A percentile compares a stretch with the other conserved stretches of the same genome.
These are phyloP conservation scores for Tetradesmus obliquus DNA, from an alignment of 139 green algal genomes.

Conservation along the genomic window DNA sequence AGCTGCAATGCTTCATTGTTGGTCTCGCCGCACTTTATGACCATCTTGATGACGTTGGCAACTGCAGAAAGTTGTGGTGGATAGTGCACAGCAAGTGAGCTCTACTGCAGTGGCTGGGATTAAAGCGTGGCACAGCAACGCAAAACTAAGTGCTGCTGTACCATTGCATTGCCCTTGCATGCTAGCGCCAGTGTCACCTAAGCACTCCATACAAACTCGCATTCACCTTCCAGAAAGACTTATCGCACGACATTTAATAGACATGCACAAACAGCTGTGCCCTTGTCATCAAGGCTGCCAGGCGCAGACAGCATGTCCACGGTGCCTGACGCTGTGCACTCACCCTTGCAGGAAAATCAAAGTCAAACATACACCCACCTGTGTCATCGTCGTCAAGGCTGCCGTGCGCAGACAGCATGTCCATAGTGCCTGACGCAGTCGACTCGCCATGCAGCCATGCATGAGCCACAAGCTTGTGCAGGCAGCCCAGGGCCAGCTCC, in stretches of 20 bases:
- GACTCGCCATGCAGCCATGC: slow-evolving; percentile 86
- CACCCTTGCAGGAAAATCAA: slow-evolving; percentile 66
- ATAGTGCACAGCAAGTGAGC: not conserved
- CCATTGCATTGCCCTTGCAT: too few relatives aligned
- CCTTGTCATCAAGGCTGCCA: slow-evolving; percentile 46
- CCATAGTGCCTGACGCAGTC: slow-evolving; percentile 46
- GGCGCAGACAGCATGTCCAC: slow-evolving; percentile 39
- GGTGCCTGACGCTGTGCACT: slow-evolving; percentile 49
- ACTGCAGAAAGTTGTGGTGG: slow-evolving; percentile 28
- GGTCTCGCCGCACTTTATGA: slow-evolving; percentile 79
- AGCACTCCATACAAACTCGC: too few relatives aligned
- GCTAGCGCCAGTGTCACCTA: too few relatives aligned
- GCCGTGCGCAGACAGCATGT: slow-evolving; percentile 43
- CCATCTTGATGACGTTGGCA: slow-evolving; percentile 74
- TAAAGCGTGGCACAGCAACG: too few relatives aligned
- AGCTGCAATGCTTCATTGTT: slow-evolving; percentile 77
- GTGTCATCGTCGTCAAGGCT: slow-evolving; percentile 51
- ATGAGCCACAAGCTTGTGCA: slow-evolving; percentile 93
- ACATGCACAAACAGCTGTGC: slow-evolving; percentile 34
- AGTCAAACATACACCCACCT: not conserved
- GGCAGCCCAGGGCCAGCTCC: slow-evolving; percentile 82
- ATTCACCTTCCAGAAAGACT: too few relatives aligned
- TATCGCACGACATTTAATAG: not conserved
- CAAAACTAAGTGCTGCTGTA: too few relatives aligned
- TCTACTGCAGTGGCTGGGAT: not conserved